Conservation (phyloP, 108 stramenopile genomes). For the Fragilariopsis cylindrus region DNA sequence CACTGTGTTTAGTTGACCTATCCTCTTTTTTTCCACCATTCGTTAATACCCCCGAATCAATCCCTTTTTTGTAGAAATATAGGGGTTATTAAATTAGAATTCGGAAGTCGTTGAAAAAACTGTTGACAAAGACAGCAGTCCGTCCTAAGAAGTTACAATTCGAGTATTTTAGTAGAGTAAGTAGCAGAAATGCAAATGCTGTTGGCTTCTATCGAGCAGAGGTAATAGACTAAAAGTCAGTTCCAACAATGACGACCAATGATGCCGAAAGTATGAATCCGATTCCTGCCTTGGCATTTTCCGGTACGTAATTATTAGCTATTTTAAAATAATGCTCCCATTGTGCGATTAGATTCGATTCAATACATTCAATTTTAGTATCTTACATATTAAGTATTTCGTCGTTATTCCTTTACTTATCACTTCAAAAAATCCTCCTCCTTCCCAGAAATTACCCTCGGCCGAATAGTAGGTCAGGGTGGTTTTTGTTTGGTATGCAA, state of each 20-base stretch:
- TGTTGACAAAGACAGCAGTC: too few relatives aligned
- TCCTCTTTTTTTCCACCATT: too few relatives aligned
- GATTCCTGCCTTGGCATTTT: slow-evolving; percentile 3
- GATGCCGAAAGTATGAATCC: not conserved
- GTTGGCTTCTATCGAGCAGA: too few relatives aligned
- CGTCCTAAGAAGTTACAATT: too few relatives aligned
- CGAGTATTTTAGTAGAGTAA: too few relatives aligned
- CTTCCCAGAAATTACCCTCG: slow-evolving; percentile 63
- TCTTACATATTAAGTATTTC: not conserved
- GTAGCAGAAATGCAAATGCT: too few relatives aligned
- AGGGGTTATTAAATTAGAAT: too few relatives aligned
- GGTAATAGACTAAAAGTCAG: too few relatives aligned
- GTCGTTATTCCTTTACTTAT: not conserved
- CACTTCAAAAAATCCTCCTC: not conserved
- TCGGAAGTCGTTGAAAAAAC: too few relatives aligned
- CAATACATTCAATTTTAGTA: slow-evolving; percentile 1
- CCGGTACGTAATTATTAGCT: slow-evolving; percentile 1
- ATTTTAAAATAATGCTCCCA: not conserved
- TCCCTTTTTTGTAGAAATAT: too few relatives aligned
- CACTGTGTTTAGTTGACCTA: too few relatives aligned
- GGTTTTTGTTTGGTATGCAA: slow-evolving; percentile 76
- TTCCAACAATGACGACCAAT: not conserved
- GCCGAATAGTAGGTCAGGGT: slow-evolving; percentile 71
- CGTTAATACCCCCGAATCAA: too few relatives aligned
- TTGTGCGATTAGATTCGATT: not conserved